phyloP scores from a whole-genome alignment of 2,329 filamentous ascomycete genomes.

The Ustilaginoidea virens region DNA sequence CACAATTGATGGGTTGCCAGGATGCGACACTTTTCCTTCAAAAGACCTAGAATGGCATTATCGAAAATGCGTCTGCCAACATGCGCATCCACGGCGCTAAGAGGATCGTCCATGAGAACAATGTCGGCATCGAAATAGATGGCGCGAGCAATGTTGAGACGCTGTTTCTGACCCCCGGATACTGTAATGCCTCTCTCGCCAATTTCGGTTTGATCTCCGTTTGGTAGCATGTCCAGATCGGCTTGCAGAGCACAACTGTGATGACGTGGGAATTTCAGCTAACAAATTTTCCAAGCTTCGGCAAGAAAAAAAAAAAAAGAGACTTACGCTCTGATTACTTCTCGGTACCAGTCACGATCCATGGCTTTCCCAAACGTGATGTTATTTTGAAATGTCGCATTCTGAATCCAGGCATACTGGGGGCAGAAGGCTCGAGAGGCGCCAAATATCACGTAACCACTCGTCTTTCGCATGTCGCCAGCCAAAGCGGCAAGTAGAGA shows the following conservation, averaged over 20 bases:
- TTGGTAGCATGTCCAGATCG: conserved; percentile 86
- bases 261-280: conserved; percentile 3
- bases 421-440: conserved; percentile 81
- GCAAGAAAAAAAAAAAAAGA: too few species aligned
- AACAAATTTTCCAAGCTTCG: background rate
- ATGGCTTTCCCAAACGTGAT: conserved; percentile 77
- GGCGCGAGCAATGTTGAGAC: conserved; percentile 79
- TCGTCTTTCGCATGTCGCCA: conserved; percentile 81
- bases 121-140: conserved; percentile 57
- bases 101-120: conserved; percentile 53
- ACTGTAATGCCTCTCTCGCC: conserved; percentile 92
- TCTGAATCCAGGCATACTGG: conserved; percentile 97
- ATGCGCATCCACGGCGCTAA: conserved; percentile 55
- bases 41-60: conserved; percentile 76
- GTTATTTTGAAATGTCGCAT: conserved; percentile 73
- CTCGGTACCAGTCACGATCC: conserved; percentile 63
- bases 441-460: conserved; percentile 58
- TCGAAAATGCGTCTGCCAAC: conserved; percentile 74
- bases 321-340: conserved; percentile 62
- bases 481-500: conserved; percentile 79
- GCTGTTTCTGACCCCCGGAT: conserved; percentile 88
- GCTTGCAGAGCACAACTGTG: conserved; percentile 60
- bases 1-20: conserved; percentile 92
- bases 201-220: conserved; percentile 80
- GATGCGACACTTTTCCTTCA: conserved; percentile 80